Conservation (phyloP, 2,329 filamentous ascomycete genomes). For the Fusarium phyllophilum region DNA sequence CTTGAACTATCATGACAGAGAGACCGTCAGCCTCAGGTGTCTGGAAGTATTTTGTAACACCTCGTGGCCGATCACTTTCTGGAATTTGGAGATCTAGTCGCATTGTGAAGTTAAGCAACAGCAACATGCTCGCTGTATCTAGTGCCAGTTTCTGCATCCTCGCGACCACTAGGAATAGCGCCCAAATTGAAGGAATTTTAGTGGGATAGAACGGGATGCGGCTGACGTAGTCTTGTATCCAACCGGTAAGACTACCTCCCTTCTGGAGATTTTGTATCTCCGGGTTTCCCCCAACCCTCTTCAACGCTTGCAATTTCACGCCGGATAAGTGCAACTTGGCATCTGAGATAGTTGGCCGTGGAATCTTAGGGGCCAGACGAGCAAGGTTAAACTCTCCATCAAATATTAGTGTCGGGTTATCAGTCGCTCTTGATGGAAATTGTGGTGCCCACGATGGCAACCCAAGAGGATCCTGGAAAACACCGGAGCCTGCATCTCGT, state of each 20-base stretch:
- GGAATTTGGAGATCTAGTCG: background rate
- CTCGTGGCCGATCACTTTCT: background rate
- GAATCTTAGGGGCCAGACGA: rapidly evolving
- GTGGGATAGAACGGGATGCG: background rate
- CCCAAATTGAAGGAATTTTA: background rate
- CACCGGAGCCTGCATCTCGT: background rate
- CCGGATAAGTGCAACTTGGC: background rate
- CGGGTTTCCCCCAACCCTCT: background rate
- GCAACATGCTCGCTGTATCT: background rate
- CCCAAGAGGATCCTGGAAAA: background rate
- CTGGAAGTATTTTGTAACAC: background rate
- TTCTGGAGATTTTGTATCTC: background rate
- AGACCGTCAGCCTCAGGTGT: background rate
- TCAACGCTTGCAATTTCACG: background rate
- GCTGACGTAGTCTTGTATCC: background rate
- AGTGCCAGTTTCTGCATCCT: background rate
- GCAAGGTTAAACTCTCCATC: background rate
- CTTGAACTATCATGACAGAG: background rate
- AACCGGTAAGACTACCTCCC: background rate
- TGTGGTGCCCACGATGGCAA: constrained; percentile 1
- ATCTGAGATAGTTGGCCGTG: background rate
- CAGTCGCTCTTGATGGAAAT: background rate
- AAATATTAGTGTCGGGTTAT: background rate
- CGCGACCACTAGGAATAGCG: background rate
- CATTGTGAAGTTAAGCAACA: background rate